Evolutionary conservation across 1,284 basidiomycete species (phyloP), one percentile per base, ranked within the genome.

Genomic region (Leccinum variabile): DNA sequence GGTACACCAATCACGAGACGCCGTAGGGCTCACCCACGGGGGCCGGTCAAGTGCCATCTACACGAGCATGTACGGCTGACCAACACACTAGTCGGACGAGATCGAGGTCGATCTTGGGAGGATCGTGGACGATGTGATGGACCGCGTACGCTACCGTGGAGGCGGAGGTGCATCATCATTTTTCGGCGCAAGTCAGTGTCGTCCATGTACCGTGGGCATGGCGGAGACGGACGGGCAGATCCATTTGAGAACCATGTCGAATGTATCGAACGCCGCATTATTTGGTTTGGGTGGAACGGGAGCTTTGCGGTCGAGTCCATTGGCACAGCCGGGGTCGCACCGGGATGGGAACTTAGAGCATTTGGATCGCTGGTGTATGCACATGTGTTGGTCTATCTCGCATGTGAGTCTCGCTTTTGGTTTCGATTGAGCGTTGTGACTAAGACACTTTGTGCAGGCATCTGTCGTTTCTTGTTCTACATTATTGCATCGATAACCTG

Each of bases 101-200:
- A 84, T 85, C 63, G 77, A 22, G 18, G 18, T 22, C 18, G 18
- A 22, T 22, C 18, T 22, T 22, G 18, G 18, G 18, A 22, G 18
- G 18, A 22, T 22, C 18, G 18, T 85, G 11, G 80, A 83, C 59
- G 78, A 82, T 58, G 78, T 85, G 8, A 85, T 85, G 84, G 84
- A 84, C 72, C 0, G 0, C 56, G 0, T 30, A 33, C 16, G 4
- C 57, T 2, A 44, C 41, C 10, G 14, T 50, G 25, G 49, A 50
- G 14, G 22, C 25, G 13, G 49, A 50, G 13, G 10, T 13, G 6
- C 49, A 7, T 25, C 22, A 50, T 0, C 72, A 74, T 60, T 75
- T 60, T 22, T 70, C 70, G 14, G 61, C 63, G 9, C 60, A 33
- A 52, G n/a, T 72, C 73, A 3, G 56, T 75, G 5, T 62, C 70